Conservation (phyloP, 495 filamentous ascomycete species). For the Bacidia gigantensis region DNA sequence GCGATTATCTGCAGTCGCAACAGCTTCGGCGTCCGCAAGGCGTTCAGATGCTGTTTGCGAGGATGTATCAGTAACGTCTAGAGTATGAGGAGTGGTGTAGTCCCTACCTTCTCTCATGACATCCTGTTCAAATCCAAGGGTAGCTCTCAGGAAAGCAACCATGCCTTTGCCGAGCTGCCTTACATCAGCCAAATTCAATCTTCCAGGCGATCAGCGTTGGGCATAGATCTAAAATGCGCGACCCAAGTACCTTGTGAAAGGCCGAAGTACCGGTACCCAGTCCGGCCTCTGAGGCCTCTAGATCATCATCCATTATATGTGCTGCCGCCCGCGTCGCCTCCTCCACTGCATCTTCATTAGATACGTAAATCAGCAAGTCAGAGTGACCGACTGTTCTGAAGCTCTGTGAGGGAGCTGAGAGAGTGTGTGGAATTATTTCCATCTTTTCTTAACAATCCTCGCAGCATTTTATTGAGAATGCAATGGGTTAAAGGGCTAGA, state of each 20-base stretch:
- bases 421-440: constrained; percentile 39
- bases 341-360: constrained; percentile 33
- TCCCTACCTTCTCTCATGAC: constrained; percentile 65
- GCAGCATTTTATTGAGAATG: constrained; percentile 18
- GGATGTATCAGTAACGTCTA: background rate
- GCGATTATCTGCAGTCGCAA: constrained; percentile 64
- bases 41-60: constrained; percentile 48
- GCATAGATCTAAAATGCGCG: constrained; percentile 1
- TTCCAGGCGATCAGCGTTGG: constrained; percentile 12
- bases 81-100: background rate
- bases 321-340: constrained; percentile 46
- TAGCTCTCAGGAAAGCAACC: constrained; percentile 70
- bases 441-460: constrained; percentile 43
- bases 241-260: constrained; percentile 71
- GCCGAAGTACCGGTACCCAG: constrained; percentile 63
- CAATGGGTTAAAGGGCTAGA: background rate
- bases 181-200: constrained; percentile 15
- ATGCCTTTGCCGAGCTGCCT: constrained; percentile 62
- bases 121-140: constrained; percentile 89
- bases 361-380: no score
- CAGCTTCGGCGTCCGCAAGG: constrained; percentile 64
- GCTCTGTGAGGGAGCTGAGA: constrained; percentile 43
- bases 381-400: constrained; percentile 45
- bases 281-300: constrained; percentile 67
- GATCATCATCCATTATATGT: constrained; percentile 86